Evolutionary conservation across 148 eudicot species (phyloP), one percentile per base, ranked within the genome.

Genomic region (Rhododendron ovatum): DNA sequence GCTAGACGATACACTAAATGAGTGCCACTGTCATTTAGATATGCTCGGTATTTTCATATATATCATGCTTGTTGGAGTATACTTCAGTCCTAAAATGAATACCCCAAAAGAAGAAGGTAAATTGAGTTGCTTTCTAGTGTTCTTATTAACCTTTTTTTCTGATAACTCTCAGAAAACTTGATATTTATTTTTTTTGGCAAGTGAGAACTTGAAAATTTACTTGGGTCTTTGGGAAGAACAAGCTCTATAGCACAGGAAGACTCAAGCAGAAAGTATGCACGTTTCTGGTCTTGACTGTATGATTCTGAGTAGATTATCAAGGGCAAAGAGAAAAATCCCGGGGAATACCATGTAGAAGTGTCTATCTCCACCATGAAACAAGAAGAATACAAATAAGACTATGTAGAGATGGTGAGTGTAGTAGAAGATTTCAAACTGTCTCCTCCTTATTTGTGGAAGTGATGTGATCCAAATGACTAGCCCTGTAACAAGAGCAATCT

Each of bases 1-100:
- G 89, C 97, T 93, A 28, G 99, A 96, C 69, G 96, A 86, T 83
- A 96, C 83, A 85, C 92, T 95, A 74, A 95, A 96, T 10, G 98
- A 91, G 83, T 96, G 99, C 99, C 99, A 95, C 83, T 96, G 92
- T 59, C 92, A 88, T 84, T 90, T 91, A 35, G 99, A 96, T 85
- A 96, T 91, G 84, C 87, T 88, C 1, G 97, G 99, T 89, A 96
- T 89, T 83, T 96, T 96, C 69, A 96, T 47, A 86, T 93, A 96
- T 43, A 96, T 86, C 86, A 93, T 87, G 83, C 99, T 95, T 28
- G 98, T 91, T 47, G 98, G 99, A 37, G 90, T 74, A 76, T 94
- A 96, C 80, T 77, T 91, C 88, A 95, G 53, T 53, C 87, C 99
- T 96, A 93, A 85, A 93, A 82, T 55, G 48, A 65, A 63, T 14